Evolutionary conservation across 2,329 filamentous ascomycete species (phyloP).

Genomic region (Pseudogymnoascus sp.): DNA sequence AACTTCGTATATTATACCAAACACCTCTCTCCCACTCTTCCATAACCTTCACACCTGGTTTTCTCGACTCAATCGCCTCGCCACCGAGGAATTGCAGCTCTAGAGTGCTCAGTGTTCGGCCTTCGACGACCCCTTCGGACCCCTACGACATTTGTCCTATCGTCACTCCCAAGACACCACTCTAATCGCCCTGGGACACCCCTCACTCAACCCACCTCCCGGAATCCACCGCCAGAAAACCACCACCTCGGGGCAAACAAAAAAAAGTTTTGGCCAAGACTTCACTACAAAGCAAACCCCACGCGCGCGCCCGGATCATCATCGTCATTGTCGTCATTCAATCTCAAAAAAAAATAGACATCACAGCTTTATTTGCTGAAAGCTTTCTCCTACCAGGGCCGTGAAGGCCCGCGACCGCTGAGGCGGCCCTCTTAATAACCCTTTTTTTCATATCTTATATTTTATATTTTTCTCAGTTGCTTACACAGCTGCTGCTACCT

Average conservation of each 20-base stretch:
- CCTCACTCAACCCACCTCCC: background rate
- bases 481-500: background rate
- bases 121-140: background rate
- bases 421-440: background rate
- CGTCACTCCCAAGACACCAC: background rate
- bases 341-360: background rate
- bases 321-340: background rate
- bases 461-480: background rate
- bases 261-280: background rate
- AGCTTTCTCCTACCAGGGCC: background rate
- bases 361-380: background rate
- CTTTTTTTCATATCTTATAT: background rate
- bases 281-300: background rate
- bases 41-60: background rate
- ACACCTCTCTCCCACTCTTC: background rate
- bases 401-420: background rate
- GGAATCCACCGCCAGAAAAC: background rate
- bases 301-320: background rate
- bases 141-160: background rate
- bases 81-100: background rate
- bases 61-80: background rate
- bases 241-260: background rate
- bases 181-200: background rate
- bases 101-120: background rate
- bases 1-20: background rate